Percentiles rank a stretch among this genome's conserved stretches.
These are phyloP conservation scores for Pestalotiopsis sp. DNA, from an alignment of 2,329 filamentous ascomycete genomes.

Conservation along the genomic window DNA sequence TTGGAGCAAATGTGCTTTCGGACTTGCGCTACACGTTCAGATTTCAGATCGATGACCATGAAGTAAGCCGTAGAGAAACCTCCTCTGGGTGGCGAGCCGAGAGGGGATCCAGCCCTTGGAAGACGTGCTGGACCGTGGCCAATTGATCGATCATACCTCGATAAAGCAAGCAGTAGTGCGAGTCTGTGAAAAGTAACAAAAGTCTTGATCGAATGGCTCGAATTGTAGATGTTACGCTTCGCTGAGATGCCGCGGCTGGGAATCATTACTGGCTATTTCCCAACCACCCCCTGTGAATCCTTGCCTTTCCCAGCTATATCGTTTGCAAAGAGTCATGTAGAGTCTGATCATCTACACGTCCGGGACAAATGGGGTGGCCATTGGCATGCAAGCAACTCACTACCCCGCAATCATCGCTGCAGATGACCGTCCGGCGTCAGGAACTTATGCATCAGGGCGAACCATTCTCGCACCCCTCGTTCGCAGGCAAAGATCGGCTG, in stretches of 20 bases:
- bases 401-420: slow-evolving; percentile 13
- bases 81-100: background rate
- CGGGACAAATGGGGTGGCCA: background rate
- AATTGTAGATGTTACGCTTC: background rate
- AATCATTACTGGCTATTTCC: background rate
- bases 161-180: background rate
- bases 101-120: background rate
- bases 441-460: slow-evolving; percentile 3
- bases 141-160: background rate
- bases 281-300: background rate
- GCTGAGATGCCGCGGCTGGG: background rate
- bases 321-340: background rate
- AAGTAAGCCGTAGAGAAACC: background rate
- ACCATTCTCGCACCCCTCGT: slow-evolving; percentile 3
- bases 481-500: background rate
- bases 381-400: slow-evolving; percentile 3
- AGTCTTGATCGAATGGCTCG: background rate
- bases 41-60: background rate
- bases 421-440: background rate
- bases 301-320: background rate
- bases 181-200: background rate
- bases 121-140: background rate
- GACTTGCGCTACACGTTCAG: background rate
- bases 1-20: background rate
- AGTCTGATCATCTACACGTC: background rate